phyloP scores from a whole-genome alignment of 148 eudicot genomes.

The Bassia scoparia region DNA sequence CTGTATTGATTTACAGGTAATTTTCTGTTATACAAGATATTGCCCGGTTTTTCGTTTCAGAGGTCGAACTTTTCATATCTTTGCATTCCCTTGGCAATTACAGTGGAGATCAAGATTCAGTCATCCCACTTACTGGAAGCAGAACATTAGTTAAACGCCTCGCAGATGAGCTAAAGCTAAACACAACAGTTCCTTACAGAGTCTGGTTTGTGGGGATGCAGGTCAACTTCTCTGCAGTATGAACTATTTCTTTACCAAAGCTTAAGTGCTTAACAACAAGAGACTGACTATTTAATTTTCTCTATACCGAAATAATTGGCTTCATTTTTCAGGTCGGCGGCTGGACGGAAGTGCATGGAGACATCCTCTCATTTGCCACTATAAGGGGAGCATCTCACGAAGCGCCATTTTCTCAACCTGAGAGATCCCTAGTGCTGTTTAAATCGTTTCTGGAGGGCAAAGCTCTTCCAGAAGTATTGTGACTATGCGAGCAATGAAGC shows the following conservation, averaged over 20 bases:
- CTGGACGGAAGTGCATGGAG: conserved; percentile 78
- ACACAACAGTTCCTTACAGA: conserved; percentile 64
- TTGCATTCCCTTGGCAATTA: background rate
- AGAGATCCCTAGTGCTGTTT: conserved; percentile 72
- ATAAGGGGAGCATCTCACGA: conserved; percentile 88
- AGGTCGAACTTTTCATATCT: background rate
- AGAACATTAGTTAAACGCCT: conserved; percentile 55
- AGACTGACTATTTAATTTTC: background rate
- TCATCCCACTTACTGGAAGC: conserved; percentile 75
- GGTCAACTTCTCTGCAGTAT: conserved; percentile 31
- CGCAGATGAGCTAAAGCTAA: conserved; percentile 51
- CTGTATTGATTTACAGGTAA: conserved; percentile 92
- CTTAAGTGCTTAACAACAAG: background rate
- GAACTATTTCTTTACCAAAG: background rate
- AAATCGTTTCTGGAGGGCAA: conserved; percentile 63
- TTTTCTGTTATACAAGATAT: background rate
- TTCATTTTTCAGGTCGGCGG: conserved; percentile 64
- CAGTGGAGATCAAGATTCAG: conserved; percentile 94
- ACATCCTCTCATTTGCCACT: conserved; percentile 72
- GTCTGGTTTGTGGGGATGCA: conserved; percentile 83
- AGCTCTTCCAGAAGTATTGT: conserved; percentile 60
- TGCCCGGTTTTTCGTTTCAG: background rate
- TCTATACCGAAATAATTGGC: background rate
- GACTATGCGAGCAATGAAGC: background rate
- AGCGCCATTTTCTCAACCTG: conserved; percentile 87